Evolutionary conservation across 2,329 filamentous ascomycete genomes (phyloP).

Genomic region (Cercospora sp.): DNA sequence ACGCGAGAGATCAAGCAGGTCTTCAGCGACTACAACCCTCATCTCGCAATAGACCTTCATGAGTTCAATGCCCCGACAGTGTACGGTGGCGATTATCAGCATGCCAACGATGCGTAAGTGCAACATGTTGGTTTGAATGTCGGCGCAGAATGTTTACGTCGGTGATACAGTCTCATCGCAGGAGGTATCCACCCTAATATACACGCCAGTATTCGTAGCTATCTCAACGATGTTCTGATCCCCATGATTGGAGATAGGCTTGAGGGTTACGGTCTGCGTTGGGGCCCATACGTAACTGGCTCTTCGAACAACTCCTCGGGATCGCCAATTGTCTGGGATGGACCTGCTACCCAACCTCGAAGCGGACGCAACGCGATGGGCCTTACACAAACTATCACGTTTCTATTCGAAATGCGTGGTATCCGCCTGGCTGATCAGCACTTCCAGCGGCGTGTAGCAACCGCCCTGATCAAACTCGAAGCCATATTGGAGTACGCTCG

Average conservation of each 20-base stretch:
- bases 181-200: conserved; percentile 33
- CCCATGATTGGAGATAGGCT: conserved; percentile 32
- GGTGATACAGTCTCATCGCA: conserved; percentile 31
- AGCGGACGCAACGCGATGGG: conserved; percentile 39
- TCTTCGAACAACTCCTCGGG: conserved; percentile 18
- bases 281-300: conserved; percentile 40
- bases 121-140: no score
- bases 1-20: conserved; percentile 39
- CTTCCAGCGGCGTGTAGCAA: conserved; percentile 38
- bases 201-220: conserved; percentile 35
- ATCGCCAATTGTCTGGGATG: conserved; percentile 22
- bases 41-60: conserved; percentile 41
- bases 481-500: conserved; percentile 40
- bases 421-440: conserved; percentile 40
- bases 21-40: conserved; percentile 37
- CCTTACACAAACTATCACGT: conserved; percentile 39
- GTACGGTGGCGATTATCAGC: conserved; percentile 37
- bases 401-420: conserved; percentile 41
- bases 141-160: background rate
- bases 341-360: conserved; percentile 12
- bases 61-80: conserved; percentile 37
- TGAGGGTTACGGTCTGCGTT: conserved; percentile 35
- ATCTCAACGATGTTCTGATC: conserved; percentile 37
- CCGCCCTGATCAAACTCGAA: conserved; percentile 38
- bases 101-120: conserved; percentile 36